Base-by-base conservation (phyloP, 495 filamentous ascomycete species). In the Penicillium paxilli region DNA sequence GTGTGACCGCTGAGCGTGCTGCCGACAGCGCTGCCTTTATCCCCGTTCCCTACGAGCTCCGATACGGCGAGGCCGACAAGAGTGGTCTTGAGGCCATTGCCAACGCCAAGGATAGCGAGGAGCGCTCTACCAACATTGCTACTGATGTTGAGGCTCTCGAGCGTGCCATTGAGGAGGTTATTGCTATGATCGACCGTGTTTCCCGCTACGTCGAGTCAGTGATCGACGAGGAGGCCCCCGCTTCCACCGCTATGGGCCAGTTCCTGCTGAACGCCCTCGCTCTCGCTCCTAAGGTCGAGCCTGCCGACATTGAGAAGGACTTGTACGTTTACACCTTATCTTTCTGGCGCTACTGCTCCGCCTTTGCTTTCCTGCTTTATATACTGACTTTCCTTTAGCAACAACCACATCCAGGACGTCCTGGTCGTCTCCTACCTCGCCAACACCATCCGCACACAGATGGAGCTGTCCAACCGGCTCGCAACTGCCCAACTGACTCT, bases 341-440 rank as follows among this genome's bases (percentile, higher is more conserved):
- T n/a, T n/a, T n/a, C n/a, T n/a, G n/a, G n/a, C n/a, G n/a, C n/a
- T n/a, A n/a, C n/a, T n/a, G n/a, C n/a, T n/a, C n/a, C n/a, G n/a
- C n/a, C n/a, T n/a, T n/a, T n/a, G n/a, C n/a, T n/a, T n/a, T n/a
- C n/a, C n/a, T n/a, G n/a, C n/a, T n/a, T 68, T 76, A 85, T 87
- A 67, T 51, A 47, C 54, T 68, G 55, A 71, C 63, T 8, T 24
- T 17, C 45, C 12, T 28, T 40, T 68, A 87, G 84, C 84, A 98
- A 98, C 82, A 95, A 95, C 76, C 94, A 98, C 76, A 90, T 98
- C 72, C 94, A 98, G 77, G 94, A 98, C 67, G 92, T 98, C 52
- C 85, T 98, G 44, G 88, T 97, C 63, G 91, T 98, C 57, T 91
- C 90, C 44, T 98, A 98, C 79, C 81, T 98, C 41, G 91, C 94